Base-by-base conservation (phyloP, 768 basidiomycete genomes). In the Suillus luteus region DNA sequence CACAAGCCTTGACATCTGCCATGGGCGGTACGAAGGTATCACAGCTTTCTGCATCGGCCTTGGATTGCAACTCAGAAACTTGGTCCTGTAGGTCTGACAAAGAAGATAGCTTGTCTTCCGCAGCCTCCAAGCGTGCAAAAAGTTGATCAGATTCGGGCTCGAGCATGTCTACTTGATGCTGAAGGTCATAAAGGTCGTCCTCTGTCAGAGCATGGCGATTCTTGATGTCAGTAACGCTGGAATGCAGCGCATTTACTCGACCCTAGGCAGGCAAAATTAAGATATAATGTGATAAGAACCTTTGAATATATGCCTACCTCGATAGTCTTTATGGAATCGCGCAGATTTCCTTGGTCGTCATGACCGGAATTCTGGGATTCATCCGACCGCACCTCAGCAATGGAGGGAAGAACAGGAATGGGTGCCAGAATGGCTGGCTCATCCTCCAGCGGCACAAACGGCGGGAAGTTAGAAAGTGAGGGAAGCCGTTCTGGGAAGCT, bases 111-210 rank as follows among this genome's bases (percentile, higher is more conserved):
- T 74, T 76, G 46, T 76, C 72, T 43, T 75, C 75, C 7, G 68
- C 72, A 22, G 67, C 64, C 1, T 63, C 64, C 14, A 75, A 63
- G 15, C 74, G 75, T 44, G 66, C 69, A 19, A 77, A 66, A 37
- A 77, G 49, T 11, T 67, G 59, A n/a, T 75, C 69, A 43, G 74
- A 72, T 33, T 77, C 74, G 1, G 77, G 73, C 33, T 78, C 75
- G 7, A 85, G 69, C 46, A 64, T 74, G 7, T 82, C 79, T 14
- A 83, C 67, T 54, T 79, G 78, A 3, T 68, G 71, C 63, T 77
- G 75, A 27, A 77, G 57, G n/a, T 76, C 76, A 17, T 66, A 41
- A 14, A 78, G 57, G 51, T 78, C 76, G 7, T 73, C 70, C 54
- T 78, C 72, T 6, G 69, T 68, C 27, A 65, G 62, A 0, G 64